These are phyloP conservation scores for Talaromyces liani DNA, from an alignment of 495 filamentous ascomycete genomes.

Conservation along the genomic window DNA sequence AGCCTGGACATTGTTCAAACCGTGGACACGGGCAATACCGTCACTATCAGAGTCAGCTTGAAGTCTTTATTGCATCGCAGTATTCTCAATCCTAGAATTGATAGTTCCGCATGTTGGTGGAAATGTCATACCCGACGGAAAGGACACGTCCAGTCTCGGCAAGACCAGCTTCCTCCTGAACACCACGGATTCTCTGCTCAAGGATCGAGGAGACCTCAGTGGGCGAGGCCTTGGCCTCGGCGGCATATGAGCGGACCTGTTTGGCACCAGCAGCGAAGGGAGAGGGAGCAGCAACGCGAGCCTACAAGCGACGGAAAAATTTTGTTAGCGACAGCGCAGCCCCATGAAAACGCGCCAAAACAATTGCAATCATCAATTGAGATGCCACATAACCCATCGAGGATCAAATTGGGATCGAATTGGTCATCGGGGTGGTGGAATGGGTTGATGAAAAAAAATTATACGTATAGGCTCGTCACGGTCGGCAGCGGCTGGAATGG, in stretches of 20 bases:
- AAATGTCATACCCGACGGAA: constrained; percentile 81
- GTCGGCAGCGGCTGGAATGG: constrained; percentile 4
- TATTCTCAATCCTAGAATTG: neutral
- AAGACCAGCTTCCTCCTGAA: constrained; percentile 90
- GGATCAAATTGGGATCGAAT: constrained; percentile 32
- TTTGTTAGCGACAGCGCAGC: constrained; percentile 32
- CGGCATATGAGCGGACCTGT: constrained; percentile 83
- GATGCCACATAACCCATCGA: constrained; percentile 22
- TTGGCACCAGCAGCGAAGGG: constrained; percentile 62
- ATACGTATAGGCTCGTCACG: neutral
- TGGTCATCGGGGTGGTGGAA: constrained; percentile 25
- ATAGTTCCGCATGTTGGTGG: neutral
- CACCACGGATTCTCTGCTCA: constrained; percentile 96
- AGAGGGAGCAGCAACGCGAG: constrained; percentile 78
- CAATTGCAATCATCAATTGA: constrained; percentile 17
- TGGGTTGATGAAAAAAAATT: constrained; percentile 8
- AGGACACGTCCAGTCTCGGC: constrained; percentile 98
- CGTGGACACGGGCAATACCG: constrained; percentile 99
- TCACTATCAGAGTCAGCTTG: constrained; percentile 55
- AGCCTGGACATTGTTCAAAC: constrained; percentile 99
- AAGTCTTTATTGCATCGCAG: neutral
- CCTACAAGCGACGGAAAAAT: constrained; percentile 48
- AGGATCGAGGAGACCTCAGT: constrained; percentile 99
- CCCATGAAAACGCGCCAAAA: constrained; percentile 24
- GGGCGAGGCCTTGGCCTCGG: constrained; percentile 88